phyloP scores from a whole-genome alignment of 176 grass and related monocot genomes.

The Musa troglodytarum region DNA sequence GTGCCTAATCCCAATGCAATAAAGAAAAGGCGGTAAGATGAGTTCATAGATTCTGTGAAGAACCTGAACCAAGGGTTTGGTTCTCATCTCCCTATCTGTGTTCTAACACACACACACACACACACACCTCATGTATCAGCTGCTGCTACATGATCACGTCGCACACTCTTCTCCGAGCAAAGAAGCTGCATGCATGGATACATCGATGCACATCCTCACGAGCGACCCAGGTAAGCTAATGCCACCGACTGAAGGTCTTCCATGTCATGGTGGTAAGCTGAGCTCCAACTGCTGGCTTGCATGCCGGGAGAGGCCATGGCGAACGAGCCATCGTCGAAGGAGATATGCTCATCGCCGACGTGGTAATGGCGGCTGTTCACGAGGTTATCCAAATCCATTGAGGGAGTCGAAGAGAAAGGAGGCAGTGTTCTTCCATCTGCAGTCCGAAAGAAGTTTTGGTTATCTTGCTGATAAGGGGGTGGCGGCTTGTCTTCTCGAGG shows the following conservation, averaged over 20 bases:
- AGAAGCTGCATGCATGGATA: background rate
- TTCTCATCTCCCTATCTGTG: too few species aligned
- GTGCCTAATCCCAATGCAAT: too few species aligned
- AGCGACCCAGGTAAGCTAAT: conserved; percentile 58
- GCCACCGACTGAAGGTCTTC: conserved; percentile 72
- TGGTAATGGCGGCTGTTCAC: conserved; percentile 22
- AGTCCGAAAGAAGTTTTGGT: background rate
- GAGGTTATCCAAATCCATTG: background rate
- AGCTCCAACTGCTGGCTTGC: conserved; percentile 40
- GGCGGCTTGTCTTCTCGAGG: conserved; percentile 25
- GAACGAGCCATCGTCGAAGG: conserved; percentile 26
- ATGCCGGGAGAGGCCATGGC: conserved; percentile 5
- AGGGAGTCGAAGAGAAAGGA: conserved; percentile 15
- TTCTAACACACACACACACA: too few species aligned
- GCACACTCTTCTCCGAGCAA: background rate
- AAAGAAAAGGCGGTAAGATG: too few species aligned
- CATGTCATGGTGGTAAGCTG: conserved; percentile 48
- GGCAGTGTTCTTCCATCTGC: conserved; percentile 17
- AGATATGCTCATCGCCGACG: background rate
- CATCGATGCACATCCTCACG: conserved; percentile 19
- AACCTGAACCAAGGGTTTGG: too few species aligned
- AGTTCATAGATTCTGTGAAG: too few species aligned
- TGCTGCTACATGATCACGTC: too few species aligned
- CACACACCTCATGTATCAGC: too few species aligned
- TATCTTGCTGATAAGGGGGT: conserved; percentile 7